These are phyloP conservation scores for Pyrenophora teres DNA, from an alignment of 2,329 filamentous ascomycete species.

Conservation along the genomic window DNA sequence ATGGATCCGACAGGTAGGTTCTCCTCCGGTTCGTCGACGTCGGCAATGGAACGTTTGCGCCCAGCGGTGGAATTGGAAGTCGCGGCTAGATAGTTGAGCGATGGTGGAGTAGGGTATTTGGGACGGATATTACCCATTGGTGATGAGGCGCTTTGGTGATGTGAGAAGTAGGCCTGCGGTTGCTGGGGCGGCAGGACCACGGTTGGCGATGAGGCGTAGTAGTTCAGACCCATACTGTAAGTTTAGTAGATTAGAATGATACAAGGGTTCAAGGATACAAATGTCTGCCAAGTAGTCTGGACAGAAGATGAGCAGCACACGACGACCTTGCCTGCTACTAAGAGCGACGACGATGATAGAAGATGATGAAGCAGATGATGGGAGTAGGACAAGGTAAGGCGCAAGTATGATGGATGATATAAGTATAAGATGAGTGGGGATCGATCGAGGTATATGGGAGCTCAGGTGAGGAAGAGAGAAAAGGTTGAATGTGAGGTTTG, in stretches of 20 bases:
- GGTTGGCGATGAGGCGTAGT: conserved; percentile 54
- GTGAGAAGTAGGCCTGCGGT: conserved; percentile 44
- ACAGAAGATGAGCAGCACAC: conserved; percentile 39
- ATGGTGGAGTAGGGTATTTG: conserved; percentile 50
- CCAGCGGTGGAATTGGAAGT: conserved; percentile 57
- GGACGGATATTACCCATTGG: conserved; percentile 45
- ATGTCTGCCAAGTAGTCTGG: conserved; percentile 30
- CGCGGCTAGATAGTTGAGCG: conserved; percentile 51
- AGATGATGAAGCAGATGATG: conserved; percentile 18
- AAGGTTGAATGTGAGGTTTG: conserved; percentile 27
- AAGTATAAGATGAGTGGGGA: conserved; percentile 7
- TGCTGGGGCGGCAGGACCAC: conserved; percentile 52
- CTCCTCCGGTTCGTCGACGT: conserved; percentile 74
- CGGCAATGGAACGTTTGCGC: conserved; percentile 77
- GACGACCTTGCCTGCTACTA: conserved; percentile 22
- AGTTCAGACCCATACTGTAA: conserved; percentile 52
- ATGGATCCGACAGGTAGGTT: conserved; percentile 56
- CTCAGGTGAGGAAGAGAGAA: conserved; percentile 13
- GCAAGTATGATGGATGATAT: conserved; percentile 12
- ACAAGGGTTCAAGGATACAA: conserved; percentile 41
- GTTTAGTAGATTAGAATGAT: conserved; percentile 46
- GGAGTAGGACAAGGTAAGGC: conserved; percentile 22
- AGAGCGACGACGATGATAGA: conserved; percentile 34
- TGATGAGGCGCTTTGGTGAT: conserved; percentile 41
- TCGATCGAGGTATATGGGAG: conserved; percentile 15